Conservation (phyloP, 2,329 filamentous ascomycete species). For the Exophiala xenobiotica region DNA sequence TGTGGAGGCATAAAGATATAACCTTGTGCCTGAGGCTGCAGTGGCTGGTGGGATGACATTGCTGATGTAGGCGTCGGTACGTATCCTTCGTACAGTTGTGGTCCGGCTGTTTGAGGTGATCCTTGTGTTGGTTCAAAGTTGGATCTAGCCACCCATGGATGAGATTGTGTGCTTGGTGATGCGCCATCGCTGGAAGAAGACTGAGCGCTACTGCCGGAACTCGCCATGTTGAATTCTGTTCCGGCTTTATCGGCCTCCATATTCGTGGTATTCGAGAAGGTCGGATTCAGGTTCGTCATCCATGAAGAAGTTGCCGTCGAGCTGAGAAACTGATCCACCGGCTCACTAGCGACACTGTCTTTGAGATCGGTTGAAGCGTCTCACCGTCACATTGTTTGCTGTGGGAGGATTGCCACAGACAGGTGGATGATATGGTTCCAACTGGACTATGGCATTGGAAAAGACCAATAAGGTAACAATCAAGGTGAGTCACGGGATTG, state of each 20-base stretch:
- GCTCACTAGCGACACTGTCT: no score
- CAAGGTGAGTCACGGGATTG: no score
- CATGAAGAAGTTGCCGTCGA: neutral
- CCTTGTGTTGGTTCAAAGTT: neutral
- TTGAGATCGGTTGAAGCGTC: no score
- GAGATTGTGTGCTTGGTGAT: neutral
- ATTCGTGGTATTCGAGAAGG: neutral
- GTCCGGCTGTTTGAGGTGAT: neutral
- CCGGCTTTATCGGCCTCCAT: neutral
- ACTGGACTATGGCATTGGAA: no score
- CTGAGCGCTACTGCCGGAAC: neutral
- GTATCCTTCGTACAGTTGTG: neutral
- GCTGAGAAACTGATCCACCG: no score
- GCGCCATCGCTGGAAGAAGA: neutral
- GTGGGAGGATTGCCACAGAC: no score
- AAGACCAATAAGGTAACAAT: no score
- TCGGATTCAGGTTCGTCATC: neutral
- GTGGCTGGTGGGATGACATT: no score
- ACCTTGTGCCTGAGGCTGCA: no score
- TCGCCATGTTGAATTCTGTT: neutral
- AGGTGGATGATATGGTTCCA: no score
- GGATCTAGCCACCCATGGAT: neutral
- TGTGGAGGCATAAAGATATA: no score
- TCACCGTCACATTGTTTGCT: neutral
- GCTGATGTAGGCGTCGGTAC: neutral